Evolutionary conservation across 495 filamentous ascomycete genomes (phyloP), one percentile per base, ranked within the genome.

Genomic region (Rostrohypoxylon terebratum): DNA sequence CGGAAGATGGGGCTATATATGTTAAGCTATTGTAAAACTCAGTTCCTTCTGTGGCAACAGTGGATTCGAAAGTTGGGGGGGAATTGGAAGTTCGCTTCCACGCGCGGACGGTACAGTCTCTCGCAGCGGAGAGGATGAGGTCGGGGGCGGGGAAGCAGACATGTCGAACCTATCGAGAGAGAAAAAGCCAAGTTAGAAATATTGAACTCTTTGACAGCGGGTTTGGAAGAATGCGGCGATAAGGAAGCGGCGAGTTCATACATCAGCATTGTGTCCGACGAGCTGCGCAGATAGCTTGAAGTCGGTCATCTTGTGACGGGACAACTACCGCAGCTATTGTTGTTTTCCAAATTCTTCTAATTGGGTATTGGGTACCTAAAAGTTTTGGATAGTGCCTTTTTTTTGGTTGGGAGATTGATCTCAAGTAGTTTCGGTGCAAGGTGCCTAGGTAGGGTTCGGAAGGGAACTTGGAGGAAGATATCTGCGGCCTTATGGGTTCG

Each of bases 271-370:
- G 72, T 97, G 93, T 75, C 89, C 93, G 76, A 88, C 85, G 51
- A 97, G 84, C 78, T 91, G 88, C 74, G 93, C 91, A 63, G 93
- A 92, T 73, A 97, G 89, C 85, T 92, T 94, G 86, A 90, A 97
- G 77, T 85, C 82, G 21, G 80, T 69, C 84, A 87, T 87, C 63
- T 59, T 71, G 59, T 47, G 28, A 38, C 55, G 18, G 6, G 36
- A 18, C 8, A 13, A 42, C 16, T 44, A 53, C 34, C 20, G 21
- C 28, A 13, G 40, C 45, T 47, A 28, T 25, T 11, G 42, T n/a
- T 21, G 1, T 57, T 20, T 64, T 33, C 6, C 7, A 42, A 42
- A 45, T 44, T 54, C 21, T 14, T 28, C 13, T 13, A 55, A 6
- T 28, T 28, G 28, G 28, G 28, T 28, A 1, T 28, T 28, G 28